Evolutionary conservation across 345 rosid species (phyloP).

Genomic region (Pugionium dolabratum): DNA sequence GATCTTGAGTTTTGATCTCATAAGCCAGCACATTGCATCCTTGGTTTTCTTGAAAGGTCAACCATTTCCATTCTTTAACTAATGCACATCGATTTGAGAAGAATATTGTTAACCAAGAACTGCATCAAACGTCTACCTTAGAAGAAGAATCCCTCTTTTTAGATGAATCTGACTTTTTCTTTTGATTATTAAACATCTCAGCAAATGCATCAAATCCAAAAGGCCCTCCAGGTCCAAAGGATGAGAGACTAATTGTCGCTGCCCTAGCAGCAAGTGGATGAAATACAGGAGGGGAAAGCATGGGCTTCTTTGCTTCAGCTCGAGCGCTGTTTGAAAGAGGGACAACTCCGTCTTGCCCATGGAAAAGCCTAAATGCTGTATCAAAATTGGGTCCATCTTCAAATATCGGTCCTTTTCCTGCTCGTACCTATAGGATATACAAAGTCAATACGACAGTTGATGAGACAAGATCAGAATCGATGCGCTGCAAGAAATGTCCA

Average conservation of each 20-base stretch:
- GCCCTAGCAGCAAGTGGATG: conserved; percentile 96
- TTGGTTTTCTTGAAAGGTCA: background rate
- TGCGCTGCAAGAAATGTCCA: background rate
- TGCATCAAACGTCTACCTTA: conserved; percentile 44
- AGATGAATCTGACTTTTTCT: conserved; percentile 59
- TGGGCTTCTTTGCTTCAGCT: conserved; percentile 43
- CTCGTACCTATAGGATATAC: conserved; percentile 45
- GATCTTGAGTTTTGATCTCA: background rate
- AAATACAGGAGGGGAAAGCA: conserved; percentile 50
- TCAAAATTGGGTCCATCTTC: conserved; percentile 99
- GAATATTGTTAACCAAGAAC: background rate
- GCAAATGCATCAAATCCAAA: conserved; percentile 84
- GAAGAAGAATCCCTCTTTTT: conserved; percentile 69
- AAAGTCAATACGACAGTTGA: background rate
- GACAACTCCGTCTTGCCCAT: conserved; percentile 92
- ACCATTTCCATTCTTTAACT: background rate
- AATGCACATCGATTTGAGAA: background rate
- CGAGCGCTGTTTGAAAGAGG: conserved; percentile 67
- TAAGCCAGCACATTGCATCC: background rate
- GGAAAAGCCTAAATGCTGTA: conserved; percentile 87
- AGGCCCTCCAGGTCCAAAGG: conserved; percentile 84
- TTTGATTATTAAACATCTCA: conserved; percentile 58
- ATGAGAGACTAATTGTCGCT: conserved; percentile 91
- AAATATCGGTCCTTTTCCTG: conserved; percentile 84
- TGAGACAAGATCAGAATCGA: background rate